phyloP scores from a whole-genome alignment of 805 yeast genomes.

The Ogataea kodamae region DNA sequence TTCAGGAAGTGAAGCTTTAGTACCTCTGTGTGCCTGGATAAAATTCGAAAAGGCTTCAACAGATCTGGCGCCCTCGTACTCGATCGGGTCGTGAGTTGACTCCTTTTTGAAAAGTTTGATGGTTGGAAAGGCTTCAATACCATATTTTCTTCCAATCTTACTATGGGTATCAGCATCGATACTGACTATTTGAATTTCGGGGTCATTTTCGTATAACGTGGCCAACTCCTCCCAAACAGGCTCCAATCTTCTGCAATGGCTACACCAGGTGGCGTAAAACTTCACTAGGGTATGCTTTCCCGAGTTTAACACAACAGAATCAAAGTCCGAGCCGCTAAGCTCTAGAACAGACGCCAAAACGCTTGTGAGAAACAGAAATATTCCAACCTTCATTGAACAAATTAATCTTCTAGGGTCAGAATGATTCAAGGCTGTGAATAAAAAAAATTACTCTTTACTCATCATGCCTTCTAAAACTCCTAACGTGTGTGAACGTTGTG shows the following conservation, averaged over 20 bases:
- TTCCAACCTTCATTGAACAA: constrained; percentile 4
- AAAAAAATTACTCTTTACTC: not conserved
- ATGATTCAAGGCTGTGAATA: constrained; percentile 5
- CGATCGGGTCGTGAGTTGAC: constrained; percentile 44
- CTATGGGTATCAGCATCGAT: constrained; percentile 60
- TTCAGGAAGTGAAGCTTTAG: constrained; percentile 17
- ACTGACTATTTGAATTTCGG: constrained; percentile 36
- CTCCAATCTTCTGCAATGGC: constrained; percentile 57
- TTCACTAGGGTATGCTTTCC: constrained; percentile 75
- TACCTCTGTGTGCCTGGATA: constrained; percentile 38
- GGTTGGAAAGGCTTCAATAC: constrained; percentile 64
- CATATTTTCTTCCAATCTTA: constrained; percentile 46
- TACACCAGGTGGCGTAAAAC: constrained; percentile 72
- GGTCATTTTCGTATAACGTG: constrained; percentile 18
- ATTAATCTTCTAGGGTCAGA: not conserved
- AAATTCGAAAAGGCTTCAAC: constrained; percentile 48
- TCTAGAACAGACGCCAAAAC: constrained; percentile 30
- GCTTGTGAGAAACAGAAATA: constrained; percentile 3
- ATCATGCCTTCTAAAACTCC: constrained; percentile 30
- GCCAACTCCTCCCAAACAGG: constrained; percentile 43
- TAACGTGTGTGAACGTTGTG: constrained; percentile 78
- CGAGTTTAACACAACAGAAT: constrained; percentile 52
- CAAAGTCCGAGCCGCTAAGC: constrained; percentile 49
- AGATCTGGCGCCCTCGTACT: constrained; percentile 53
- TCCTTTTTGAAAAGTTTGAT: constrained; percentile 54